phyloP scores from a whole-genome alignment of 305 asterid species.

The Stenogyne calaminthoides region DNA sequence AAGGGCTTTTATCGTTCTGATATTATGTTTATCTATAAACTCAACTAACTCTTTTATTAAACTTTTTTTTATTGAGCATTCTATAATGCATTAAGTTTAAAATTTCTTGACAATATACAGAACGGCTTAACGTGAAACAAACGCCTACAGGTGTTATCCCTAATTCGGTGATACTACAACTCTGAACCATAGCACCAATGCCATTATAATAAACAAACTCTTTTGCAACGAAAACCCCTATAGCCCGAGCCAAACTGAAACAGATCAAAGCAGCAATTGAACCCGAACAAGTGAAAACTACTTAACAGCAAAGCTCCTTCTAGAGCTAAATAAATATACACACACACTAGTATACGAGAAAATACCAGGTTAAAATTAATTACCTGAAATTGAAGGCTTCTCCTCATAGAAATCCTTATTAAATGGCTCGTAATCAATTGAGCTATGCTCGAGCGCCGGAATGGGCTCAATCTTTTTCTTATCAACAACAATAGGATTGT shows the following conservation, averaged over 20 bases:
- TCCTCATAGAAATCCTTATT: constrained; percentile 93
- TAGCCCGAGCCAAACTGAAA: neutral
- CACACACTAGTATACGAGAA: neutral
- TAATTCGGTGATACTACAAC: neutral
- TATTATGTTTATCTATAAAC: neutral
- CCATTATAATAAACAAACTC: neutral
- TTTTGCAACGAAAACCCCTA: neutral
- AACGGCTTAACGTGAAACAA: neutral
- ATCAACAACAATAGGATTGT: constrained; percentile 80
- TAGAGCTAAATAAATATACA: neutral
- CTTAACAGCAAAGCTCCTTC: constrained; percentile 48
- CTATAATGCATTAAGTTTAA: neutral
- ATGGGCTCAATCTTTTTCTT: constrained; percentile 93
- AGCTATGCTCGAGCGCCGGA: constrained; percentile 74
- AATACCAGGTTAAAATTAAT: neutral
- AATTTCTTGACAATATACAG: neutral
- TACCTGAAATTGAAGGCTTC: constrained; percentile 88
- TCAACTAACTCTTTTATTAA: neutral
- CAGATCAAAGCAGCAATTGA: neutral
- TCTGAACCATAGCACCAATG: neutral
- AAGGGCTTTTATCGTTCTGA: neutral
- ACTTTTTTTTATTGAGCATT: neutral
- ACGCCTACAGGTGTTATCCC: neutral
- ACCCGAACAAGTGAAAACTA: constrained; percentile 2
- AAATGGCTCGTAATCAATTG: constrained; percentile 77